A percentile compares a stretch with the other conserved stretches of the same genome.
phyloP scores from a whole-genome alignment of 108 stramenopile genomes.

The Nitzschia palea region DNA sequence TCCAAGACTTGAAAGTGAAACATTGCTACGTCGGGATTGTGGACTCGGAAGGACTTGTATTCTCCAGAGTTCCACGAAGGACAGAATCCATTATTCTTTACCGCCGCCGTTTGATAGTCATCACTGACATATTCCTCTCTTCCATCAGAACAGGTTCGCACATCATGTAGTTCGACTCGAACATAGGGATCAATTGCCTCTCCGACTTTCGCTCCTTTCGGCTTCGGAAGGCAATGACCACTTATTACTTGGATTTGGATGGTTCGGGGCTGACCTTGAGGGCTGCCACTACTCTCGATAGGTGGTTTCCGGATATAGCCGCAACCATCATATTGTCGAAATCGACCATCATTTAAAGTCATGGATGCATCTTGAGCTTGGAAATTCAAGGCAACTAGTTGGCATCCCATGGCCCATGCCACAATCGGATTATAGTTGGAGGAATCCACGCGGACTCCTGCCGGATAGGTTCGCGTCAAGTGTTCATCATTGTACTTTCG shows the following conservation, averaged over 20 bases:
- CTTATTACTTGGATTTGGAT: conserved; percentile 56
- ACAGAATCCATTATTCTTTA: conserved; percentile 79
- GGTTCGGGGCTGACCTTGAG: not conserved
- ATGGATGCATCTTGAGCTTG: conserved; percentile 79
- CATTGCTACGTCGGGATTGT: conserved; percentile 73
- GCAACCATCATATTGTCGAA: conserved; percentile 81
- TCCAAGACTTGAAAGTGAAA: conserved; percentile 65
- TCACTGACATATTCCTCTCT: conserved; percentile 13
- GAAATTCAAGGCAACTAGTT: conserved; percentile 94
- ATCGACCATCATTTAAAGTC: conserved; percentile 87
- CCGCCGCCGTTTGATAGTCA: conserved; percentile 31
- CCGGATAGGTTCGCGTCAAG: conserved; percentile 89
- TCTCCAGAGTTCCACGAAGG: conserved; percentile 49
- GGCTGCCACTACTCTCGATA: conserved; percentile 23
- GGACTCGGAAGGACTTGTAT: conserved; percentile 44
- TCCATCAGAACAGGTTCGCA: conserved; percentile 35
- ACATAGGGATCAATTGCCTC: conserved; percentile 86
- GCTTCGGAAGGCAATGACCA: conserved; percentile 80
- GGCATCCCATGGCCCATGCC: conserved; percentile 88
- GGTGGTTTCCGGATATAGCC: conserved; percentile 92
- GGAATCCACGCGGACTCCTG: conserved; percentile 81
- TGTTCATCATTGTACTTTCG: conserved; percentile 72
- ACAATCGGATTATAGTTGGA: conserved; percentile 92
- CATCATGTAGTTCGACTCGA: conserved; percentile 64
- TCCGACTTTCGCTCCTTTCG: conserved; percentile 61